Base-by-base conservation (phyloP, 768 basidiomycete species). In the Pulveroboletus sp. region DNA sequence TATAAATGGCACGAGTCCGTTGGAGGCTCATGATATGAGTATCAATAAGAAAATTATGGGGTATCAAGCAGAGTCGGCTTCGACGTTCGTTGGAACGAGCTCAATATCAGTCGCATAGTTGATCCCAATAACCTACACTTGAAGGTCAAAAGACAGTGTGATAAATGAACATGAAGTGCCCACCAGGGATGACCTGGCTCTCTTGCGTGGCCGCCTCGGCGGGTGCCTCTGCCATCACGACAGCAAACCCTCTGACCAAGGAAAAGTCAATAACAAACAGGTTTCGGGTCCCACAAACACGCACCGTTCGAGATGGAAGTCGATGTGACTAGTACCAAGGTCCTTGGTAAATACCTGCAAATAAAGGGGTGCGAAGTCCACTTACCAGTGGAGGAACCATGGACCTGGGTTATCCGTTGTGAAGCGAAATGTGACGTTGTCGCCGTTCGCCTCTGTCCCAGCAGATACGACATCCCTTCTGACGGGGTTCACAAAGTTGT, bases 351-450 rank as follows among this genome's bases (percentile, higher is more conserved):
- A 27, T 8, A 7, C 14, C 11, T 12, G 17, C 5, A 9, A 8
- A 26, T 6, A 2, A 5, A 18, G n/a, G 8, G 11, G 17, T 36
- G 26, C 3, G 17, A 18, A 14, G 27, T 27, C 5, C 21, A 48
- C 59, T 45, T 35, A 62, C 57, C 61, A 62, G n/a, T 62, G 61
- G 14, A 62, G n/a, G 35, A 59, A 39, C 60, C 52, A 62, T 10
- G 60, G 57, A 0, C 59, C 57, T 0, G 83, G 75, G 62, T 86
- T 87, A 61, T 86, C 78, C 0, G 84, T 82, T 14, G 59, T 62
- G 71, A 84, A 87, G 9, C 83, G 77, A 27, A 88, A 71, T 0
- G 77, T 78, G 15, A 78, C 72, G 9, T 63, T 65, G 41, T 67
- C 57, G 66, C 43, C 64, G 64, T 54, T 70, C 67, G 14, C 60